Evolutionary conservation across 176 grass and related monocot genomes (phyloP), one percentile per base, ranked within the genome.

Genomic region (Zea mays): DNA sequence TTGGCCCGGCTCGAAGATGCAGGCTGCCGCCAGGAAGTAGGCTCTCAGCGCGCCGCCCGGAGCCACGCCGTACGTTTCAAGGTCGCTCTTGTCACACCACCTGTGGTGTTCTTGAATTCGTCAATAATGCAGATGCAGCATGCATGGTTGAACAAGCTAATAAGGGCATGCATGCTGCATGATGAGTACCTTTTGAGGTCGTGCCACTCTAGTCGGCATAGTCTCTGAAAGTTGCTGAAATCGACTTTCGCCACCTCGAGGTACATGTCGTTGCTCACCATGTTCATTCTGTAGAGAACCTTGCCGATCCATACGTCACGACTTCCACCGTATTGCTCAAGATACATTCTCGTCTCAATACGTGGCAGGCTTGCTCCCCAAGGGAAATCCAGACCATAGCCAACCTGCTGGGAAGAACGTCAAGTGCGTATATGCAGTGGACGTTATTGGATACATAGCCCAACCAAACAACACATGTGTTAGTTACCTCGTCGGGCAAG

Each of bases 11-110:
- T 93, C 93, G 21, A 86, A 97, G 65, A 90, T 77, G 45, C 42
- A 77, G 1, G 85, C 82, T 1, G 79, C 51, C 4, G 90, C 93
- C 13, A 93, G 44, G 76, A 97, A 97, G 69, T 80, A 90, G 1
- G 68, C 80, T 50, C 27, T 69, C 63, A 93, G 36, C 0, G 63
- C 34, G 19, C 64, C 73, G 14, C 67, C 17, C 2, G 5, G 10
- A 5, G 64, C 78, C 9, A 86, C 73, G 0, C 72, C 80, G 2
- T 67, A 58, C 40, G 6, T 34, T 8, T 42, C 42, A 0, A 90
- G 80, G 5, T 43, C 56, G 34, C 42, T 27, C 46, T 77, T 84
- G 38, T 67, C 41, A 38, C 48, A 78, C 93, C 90, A 97, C 52
- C 27, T 27, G 27, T 27, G 27, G 27, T 27, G 27, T 27, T 27